Conservation (phyloP, 805 yeast species). For the Wickerhamomyces hampshirensis region DNA sequence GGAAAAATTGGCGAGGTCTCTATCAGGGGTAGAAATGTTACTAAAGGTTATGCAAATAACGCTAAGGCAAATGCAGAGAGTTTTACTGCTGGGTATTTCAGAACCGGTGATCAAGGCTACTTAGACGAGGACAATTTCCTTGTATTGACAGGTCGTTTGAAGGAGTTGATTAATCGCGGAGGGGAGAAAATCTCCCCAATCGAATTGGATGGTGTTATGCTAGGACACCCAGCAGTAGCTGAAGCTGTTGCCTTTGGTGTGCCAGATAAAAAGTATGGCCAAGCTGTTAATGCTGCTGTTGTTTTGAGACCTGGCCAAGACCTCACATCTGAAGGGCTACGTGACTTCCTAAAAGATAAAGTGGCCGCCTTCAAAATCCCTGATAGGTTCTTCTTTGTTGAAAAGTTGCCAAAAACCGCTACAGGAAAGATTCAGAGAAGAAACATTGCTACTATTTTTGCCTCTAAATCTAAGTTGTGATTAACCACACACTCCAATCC, state of each 20-base stretch:
- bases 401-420: slow-evolving; percentile 66
- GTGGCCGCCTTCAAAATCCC: slow-evolving; percentile 62
- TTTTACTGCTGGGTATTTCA: slow-evolving; percentile 57
- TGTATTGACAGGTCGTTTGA: slow-evolving; percentile 62
- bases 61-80: slow-evolving; percentile 65
- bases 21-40: slow-evolving; percentile 62
- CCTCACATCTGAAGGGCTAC: slow-evolving; percentile 38
- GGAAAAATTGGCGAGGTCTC: slow-evolving; percentile 66
- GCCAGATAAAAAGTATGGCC: slow-evolving; percentile 64
- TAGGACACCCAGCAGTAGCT: slow-evolving; percentile 55
- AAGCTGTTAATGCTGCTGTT: slow-evolving; percentile 65
- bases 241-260: slow-evolving; percentile 73
- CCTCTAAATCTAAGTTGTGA: slow-evolving; percentile 29
- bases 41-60: slow-evolving; percentile 68
- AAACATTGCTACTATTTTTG: slow-evolving; percentile 51
- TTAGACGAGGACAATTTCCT: slow-evolving; percentile 55
- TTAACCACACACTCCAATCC: not conserved
- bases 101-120: slow-evolving; percentile 77
- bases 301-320: slow-evolving; percentile 42
- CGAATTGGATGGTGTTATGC: slow-evolving; percentile 58
- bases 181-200: slow-evolving; percentile 77
- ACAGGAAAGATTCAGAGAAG: slow-evolving; percentile 76
- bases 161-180: slow-evolving; percentile 71
- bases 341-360: slow-evolving; percentile 38
- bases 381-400: slow-evolving; percentile 48